Conservation (phyloP, 2,329 filamentous ascomycete genomes). For the Leptoxyphium fumago region DNA sequence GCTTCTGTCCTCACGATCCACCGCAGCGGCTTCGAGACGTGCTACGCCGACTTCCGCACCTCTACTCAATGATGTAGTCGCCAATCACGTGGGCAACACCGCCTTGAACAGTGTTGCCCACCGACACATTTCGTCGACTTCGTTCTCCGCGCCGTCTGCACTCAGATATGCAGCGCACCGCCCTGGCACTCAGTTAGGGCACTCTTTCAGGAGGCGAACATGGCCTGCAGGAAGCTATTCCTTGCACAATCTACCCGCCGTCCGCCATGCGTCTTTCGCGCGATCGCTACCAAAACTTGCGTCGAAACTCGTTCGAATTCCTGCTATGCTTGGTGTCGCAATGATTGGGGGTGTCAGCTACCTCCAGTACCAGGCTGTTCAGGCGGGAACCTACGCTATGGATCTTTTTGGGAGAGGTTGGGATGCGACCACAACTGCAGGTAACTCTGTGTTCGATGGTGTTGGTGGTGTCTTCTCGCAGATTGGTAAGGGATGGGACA, state of each 20-base stretch:
- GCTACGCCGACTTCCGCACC: slow-evolving; percentile 17
- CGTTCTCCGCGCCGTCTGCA: slow-evolving; percentile 6
- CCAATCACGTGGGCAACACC: slow-evolving; percentile 7
- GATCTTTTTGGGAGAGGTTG: slow-evolving; percentile 60
- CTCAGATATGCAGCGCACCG: slow-evolving; percentile 1
- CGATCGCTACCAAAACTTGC: slow-evolving; percentile 67
- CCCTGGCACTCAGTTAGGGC: slow-evolving; percentile 9
- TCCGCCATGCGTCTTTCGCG: slow-evolving; percentile 50
- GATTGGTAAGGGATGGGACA: slow-evolving; percentile 67
- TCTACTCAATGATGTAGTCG: slow-evolving; percentile 13
- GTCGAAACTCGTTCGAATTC: slow-evolving; percentile 75
- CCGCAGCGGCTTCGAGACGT: slow-evolving; percentile 44
- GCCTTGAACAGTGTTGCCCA: slow-evolving; percentile 6
- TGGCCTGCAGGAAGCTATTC: slow-evolving; percentile 66
- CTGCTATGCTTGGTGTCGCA: slow-evolving; percentile 80
- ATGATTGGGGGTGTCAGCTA: slow-evolving; percentile 80
- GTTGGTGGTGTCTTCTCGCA: slow-evolving; percentile 64
- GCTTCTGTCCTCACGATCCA: slow-evolving; percentile 59
- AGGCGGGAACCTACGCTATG: slow-evolving; percentile 62
- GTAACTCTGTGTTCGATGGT: slow-evolving; percentile 54
- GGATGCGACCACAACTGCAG: slow-evolving; percentile 55
- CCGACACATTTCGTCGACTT: slow-evolving; percentile 13
- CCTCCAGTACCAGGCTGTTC: slow-evolving; percentile 85
- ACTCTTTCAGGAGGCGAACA: slow-evolving; percentile 33
- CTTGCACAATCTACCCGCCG: slow-evolving; percentile 63